Evolutionary conservation across 257 asterid species (phyloP), one percentile per base, ranked within the genome.

Genomic region (Nicotiana sylvestris): DNA sequence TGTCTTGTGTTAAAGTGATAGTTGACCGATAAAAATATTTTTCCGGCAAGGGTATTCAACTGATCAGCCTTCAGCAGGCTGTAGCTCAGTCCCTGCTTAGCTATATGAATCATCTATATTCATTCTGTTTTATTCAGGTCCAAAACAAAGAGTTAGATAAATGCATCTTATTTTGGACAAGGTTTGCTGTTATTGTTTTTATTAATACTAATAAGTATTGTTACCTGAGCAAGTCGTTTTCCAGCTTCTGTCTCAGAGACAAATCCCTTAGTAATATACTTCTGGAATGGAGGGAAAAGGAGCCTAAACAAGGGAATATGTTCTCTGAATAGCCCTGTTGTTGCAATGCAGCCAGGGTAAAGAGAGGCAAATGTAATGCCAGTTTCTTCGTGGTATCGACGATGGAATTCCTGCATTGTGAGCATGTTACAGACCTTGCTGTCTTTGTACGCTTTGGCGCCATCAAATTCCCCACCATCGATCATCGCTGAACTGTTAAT

Each of bases 381-480:
- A 0, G 99, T 95, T 2, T 95, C 98, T 84, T 94, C 96, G 9
- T 95, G 97, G 89, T 89, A 94, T 12, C 97, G 92, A 0, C 94
- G 90, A 91, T 95, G 99, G 64, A 95, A 92, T 74, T 94, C 99
- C 72, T 95, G 99, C 99, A 94, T 95, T 1, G 95, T 92, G 65
- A 95, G 94, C 99, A 95, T 94, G 87, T 95, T 95, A 91, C 99
- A 95, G 76, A 95, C 98, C 67, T 95, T 95, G 91, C 99, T 95
- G 78, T 95, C 99, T 87, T 95, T 95, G 88, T 95, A 95, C 0
- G 99, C 99, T 85, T 95, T 95, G 2, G 99, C 99, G 4, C 99
- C 99, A n/a, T 95, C 99, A 15, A 92, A 95, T 0, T 88, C 93
- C 5, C 93, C 97, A 1, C 99, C 98, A 43, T 95, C 99, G 16